Conservation (phyloP, 148 eudicot species). For the Silene conica region DNA sequence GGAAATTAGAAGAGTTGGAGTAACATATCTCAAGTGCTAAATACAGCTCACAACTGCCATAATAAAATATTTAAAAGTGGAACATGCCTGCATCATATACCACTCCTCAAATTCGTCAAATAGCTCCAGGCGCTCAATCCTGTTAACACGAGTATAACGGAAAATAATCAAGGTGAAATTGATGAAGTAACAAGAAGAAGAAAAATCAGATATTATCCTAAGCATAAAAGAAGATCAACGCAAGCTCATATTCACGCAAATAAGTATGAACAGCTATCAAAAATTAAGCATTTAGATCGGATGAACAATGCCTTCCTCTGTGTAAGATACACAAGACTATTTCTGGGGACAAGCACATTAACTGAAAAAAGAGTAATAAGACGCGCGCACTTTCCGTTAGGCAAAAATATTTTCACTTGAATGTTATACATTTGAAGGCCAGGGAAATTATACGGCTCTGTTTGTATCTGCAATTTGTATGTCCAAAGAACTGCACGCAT, state of each 20-base stretch:
- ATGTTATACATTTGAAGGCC: neutral
- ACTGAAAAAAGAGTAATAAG: too few species aligned
- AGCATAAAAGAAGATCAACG: neutral
- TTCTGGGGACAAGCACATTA: too few species aligned
- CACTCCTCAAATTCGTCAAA: constrained; percentile 95
- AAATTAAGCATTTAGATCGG: neutral
- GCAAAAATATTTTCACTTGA: neutral
- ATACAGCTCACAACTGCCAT: neutral
- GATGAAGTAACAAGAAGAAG: neutral
- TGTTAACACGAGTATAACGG: constrained; percentile 26
- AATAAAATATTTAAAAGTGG: neutral
- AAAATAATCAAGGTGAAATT: constrained; percentile 8
- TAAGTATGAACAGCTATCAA: neutral
- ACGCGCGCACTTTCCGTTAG: too few species aligned
- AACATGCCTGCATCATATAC: constrained; percentile 92
- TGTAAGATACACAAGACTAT: too few species aligned
- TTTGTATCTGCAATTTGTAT: neutral
- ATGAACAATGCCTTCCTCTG: too few species aligned
- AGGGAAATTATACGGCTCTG: neutral
- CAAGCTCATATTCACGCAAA: neutral
- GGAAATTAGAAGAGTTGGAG: too few species aligned
- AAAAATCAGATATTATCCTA: neutral
- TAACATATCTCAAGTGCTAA: neutral
- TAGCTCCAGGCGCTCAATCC: constrained; percentile 93
- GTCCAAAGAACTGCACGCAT: neutral